These are phyloP conservation scores for Anthostomella pinea DNA, from an alignment of 2,329 filamentous ascomycete species.

Conservation along the genomic window DNA sequence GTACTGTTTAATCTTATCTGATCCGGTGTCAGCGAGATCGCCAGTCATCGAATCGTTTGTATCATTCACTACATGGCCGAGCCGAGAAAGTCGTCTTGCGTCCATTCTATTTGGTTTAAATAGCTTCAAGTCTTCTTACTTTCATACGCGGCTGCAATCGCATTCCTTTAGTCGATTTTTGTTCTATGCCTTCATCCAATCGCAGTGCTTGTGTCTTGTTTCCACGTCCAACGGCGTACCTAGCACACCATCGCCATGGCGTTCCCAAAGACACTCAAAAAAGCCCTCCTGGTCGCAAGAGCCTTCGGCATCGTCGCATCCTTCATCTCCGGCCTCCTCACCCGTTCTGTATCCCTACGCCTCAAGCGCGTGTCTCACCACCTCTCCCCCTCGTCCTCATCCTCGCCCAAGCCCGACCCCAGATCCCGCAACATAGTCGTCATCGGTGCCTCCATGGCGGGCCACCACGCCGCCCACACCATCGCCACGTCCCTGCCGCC, in stretches of 20 bases:
- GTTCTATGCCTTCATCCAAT: too few relatives aligned
- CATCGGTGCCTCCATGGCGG: slow-evolving; percentile 57
- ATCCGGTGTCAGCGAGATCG: slow-evolving; percentile 14
- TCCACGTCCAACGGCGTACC: too few relatives aligned
- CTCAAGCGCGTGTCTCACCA: slow-evolving; percentile 12
- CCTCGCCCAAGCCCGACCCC: neutral
- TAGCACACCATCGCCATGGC: neutral
- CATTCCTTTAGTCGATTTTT: too few relatives aligned
- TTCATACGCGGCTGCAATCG: too few relatives aligned
- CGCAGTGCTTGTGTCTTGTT: too few relatives aligned
- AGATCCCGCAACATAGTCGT: slow-evolving; percentile 48
- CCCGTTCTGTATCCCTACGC: slow-evolving; percentile 16
- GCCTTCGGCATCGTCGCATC: slow-evolving; percentile 13
- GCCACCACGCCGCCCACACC: slow-evolving; percentile 46
- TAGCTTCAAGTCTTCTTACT: too few relatives aligned
- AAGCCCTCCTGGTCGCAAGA: slow-evolving; percentile 15
- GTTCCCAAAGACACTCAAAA: slow-evolving; percentile 16
- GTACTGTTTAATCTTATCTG: slow-evolving; percentile 32
- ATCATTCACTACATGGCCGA: neutral
- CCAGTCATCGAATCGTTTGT: slow-evolving; percentile 1
- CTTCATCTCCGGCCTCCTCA: slow-evolving; percentile 9
- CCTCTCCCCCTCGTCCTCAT: slow-evolving; percentile 11
- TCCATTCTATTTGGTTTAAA: slow-evolving; percentile 5
- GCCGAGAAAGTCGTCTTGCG: neutral
- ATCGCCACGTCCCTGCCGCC: slow-evolving; percentile 48